These are phyloP conservation scores for Trichophyton simii DNA, from an alignment of 2,329 filamentous ascomycete species.

Conservation along the genomic window DNA sequence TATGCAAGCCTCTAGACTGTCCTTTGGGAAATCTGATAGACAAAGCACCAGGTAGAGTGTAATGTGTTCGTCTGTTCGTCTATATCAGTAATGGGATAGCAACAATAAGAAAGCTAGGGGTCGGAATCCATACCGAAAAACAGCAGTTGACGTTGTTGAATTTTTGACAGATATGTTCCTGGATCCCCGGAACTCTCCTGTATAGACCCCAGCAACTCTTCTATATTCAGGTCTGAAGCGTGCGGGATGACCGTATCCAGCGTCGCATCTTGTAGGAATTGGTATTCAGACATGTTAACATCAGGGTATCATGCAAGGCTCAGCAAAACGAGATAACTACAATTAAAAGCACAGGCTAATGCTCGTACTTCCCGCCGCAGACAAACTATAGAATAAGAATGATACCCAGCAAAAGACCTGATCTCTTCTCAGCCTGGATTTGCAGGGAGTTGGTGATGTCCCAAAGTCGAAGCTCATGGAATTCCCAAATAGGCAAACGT, in stretches of 20 bases:
- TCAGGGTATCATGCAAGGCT: background rate
- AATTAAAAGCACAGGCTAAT: background rate
- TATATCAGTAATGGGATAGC: background rate
- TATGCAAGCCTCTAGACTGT: constrained; percentile 37
- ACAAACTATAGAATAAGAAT: background rate
- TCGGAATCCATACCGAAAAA: constrained; percentile 36
- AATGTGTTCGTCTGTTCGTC: constrained; percentile 41
- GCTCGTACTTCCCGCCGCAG: background rate
- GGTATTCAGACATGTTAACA: constrained; percentile 15
- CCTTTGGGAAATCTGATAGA: constrained; percentile 39
- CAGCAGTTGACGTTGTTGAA: constrained; percentile 40
- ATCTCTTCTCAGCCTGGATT: too few relatives aligned
- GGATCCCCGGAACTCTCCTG: constrained; percentile 33
- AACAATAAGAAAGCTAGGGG: background rate
- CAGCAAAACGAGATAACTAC: background rate
- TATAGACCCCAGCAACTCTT: constrained; percentile 32
- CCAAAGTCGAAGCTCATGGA: background rate
- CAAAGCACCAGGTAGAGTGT: constrained; percentile 40
- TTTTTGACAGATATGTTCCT: constrained; percentile 34
- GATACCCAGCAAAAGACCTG: background rate
- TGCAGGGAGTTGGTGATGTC: background rate
- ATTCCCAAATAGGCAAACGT: background rate
- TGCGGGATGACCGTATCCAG: constrained; percentile 35
- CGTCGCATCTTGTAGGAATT: constrained; percentile 32
- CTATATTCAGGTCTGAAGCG: constrained; percentile 28